Evolutionary conservation across 2,329 filamentous ascomycete genomes (phyloP), one percentile per base, ranked within the genome.

Genomic region (Fusarium domesticum): DNA sequence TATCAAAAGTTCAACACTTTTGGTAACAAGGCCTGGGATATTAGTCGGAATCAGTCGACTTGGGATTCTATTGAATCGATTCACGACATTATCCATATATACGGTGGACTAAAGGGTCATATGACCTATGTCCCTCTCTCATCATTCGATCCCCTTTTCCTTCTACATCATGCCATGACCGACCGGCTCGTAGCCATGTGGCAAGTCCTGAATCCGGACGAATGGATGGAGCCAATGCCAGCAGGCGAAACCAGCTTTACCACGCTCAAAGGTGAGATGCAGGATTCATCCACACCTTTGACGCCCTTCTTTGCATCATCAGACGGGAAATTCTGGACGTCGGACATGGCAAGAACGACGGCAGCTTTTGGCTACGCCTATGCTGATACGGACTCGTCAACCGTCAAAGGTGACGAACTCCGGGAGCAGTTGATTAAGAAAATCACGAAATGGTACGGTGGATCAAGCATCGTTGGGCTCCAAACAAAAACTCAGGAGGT

Each of bases 61-160:
- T 76, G 76, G 39, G 85, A 88, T 61, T 87, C 83, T 10, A 65
- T 85, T 25, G 83, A 86, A 61, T 75, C 77, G 1, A 65, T 86
- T 4, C 83, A 86, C 54, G 81, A 85, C 58, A 73, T 75, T 10
- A 72, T 86, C 31, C 83, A 86, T 53, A 75, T 75, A 23, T 71
- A 77, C 37, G 72, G 76, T 4, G 86, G 78, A 23, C 72, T 67
- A 46, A 74, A 75, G 28, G 84, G 85, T 2, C 85, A 89, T 56
- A 85, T 87, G 79, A 80, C 77, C 33, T 85, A 80, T 63, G 80
- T 83, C 23, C 80, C 82, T 15, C 85, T 85, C 55, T 86, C 87
- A 2, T 79, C 85, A 0, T 95, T 89, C 61, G 89, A 95, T 60
- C 88, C 88, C 0, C 70, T 88, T 11, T 91, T 92, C 66, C 87